These are phyloP conservation scores for Lepidium aucheri DNA, from an alignment of 345 rosid genomes.

Conservation along the genomic window DNA sequence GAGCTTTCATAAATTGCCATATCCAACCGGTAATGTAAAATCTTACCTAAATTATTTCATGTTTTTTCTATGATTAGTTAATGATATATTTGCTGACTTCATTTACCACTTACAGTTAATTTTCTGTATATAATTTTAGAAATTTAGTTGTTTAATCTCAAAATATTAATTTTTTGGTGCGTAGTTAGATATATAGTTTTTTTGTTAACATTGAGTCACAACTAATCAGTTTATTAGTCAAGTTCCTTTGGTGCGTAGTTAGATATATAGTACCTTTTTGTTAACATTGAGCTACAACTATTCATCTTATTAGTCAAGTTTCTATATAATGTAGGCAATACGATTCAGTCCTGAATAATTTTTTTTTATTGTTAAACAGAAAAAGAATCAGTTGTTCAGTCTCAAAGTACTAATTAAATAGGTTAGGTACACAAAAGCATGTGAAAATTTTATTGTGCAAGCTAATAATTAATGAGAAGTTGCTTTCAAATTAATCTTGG, in stretches of 20 bases:
- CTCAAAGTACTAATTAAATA: not conserved
- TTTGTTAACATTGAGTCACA: too few species aligned
- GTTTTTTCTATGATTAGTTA: not conserved
- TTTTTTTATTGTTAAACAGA: too few species aligned
- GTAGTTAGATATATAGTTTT: not conserved
- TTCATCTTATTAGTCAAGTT: too few species aligned
- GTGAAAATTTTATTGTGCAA: not conserved
- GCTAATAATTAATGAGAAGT: not conserved
- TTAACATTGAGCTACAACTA: too few species aligned
- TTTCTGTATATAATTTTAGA: not conserved
- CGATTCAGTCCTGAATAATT: too few species aligned
- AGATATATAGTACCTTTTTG: too few species aligned
- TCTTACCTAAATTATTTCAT: slow-evolving; percentile 4
- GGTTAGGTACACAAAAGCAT: too few species aligned
- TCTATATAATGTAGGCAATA: too few species aligned
- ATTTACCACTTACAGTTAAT: too few species aligned
- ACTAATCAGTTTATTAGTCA: too few species aligned
- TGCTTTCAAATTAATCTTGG: not conserved
- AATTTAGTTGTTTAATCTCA: not conserved
- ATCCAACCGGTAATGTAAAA: slow-evolving; percentile 53
- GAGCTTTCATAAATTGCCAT: slow-evolving; percentile 59
- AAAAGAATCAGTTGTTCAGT: not conserved
- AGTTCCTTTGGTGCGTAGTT: too few species aligned
- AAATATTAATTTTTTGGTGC: not conserved
- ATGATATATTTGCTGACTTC: too few species aligned